Base-by-base conservation (phyloP, 2,329 filamentous ascomycete genomes). In the Thielaviopsis punctulata region DNA sequence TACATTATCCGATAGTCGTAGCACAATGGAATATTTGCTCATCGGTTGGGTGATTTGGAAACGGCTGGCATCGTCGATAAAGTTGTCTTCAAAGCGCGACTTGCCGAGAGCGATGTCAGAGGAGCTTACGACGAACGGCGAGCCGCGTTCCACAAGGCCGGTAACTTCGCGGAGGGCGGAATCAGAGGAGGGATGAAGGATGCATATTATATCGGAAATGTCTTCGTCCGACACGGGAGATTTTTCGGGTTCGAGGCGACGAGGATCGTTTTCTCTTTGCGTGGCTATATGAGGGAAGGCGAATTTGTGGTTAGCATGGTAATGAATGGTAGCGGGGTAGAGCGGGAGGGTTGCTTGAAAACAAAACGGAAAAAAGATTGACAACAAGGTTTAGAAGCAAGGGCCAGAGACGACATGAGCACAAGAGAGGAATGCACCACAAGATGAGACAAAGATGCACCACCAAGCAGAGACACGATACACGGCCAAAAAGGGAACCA, bases 161-260 rank as follows among this genome's bases (percentile, higher is more conserved):
- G 66, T 63, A n/a, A 90, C 79, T 59, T 89, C 84, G 57, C 72
- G 70, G 57, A 82, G 80, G 19, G 90, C 86, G 21, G 77, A 75
- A 39, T 78, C 72, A 2, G 87, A 86, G 58, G 78, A 79, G 10
- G 90, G 89, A 59, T 93, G 81, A 24, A 96, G 75, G 53, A 95
- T 80, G 67, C 88, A 93, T 58, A 95, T 78, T 59, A 95, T 86
- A 66, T 95, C 89, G 56, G 86, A 78, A 48, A 92, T 77, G 63
- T 95, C 89, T 58, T 85, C 77, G 59, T 89, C 82, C 51, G 77
- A 82, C 56, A 95, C 80, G 52, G 86, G 86, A 41, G 86, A 92
- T 63, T 86, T 85, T 65, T 86, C 84, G 63, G 82, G 75, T 52
- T 87, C 87, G 56, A 85, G 64, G 52, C 87, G 80, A 57, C 87